Percentiles rank a stretch among this genome's conserved stretches.
These are phyloP conservation scores for Plasmodium adleri DNA, from an alignment of 169 alveolate genomes.

Conservation along the genomic window DNA sequence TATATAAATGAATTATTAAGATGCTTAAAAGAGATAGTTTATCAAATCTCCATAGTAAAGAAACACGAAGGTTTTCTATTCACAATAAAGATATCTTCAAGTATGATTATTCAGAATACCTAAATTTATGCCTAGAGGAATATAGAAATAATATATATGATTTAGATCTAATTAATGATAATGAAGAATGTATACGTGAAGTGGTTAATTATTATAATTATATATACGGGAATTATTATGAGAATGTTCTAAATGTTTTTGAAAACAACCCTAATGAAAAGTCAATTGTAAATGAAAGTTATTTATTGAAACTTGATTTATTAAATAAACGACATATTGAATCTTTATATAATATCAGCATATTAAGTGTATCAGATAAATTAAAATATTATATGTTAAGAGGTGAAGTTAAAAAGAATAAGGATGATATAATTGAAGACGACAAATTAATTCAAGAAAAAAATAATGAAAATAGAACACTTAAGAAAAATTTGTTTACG, in stretches of 20 bases:
- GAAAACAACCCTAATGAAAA: conserved; percentile 53
- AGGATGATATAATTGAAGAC: conserved; percentile 38
- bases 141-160: conserved; percentile 75
- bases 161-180: conserved; percentile 75
- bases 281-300: conserved; percentile 66
- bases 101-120: conserved; percentile 62
- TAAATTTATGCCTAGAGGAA: conserved; percentile 70
- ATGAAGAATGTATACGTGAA: conserved; percentile 78
- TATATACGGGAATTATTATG: conserved; percentile 71
- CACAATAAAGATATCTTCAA: conserved; percentile 56
- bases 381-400: conserved; percentile 71
- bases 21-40: conserved; percentile 77
- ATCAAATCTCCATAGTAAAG: conserved; percentile 69
- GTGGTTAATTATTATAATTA: conserved; percentile 74
- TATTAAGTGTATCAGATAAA: conserved; percentile 73
- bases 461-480: conserved; percentile 61
- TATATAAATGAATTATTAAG: conserved; percentile 36
- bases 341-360: conserved; percentile 71
- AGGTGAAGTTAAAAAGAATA: conserved; percentile 68
- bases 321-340: conserved; percentile 69
- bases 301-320: conserved; percentile 59
- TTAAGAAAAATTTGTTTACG: conserved; percentile 42
- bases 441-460: conserved; percentile 35
- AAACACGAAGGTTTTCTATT: conserved; percentile 61
- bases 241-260: conserved; percentile 63